Conservation (phyloP, 495 filamentous ascomycete species). For the Umbilicaria muhlenbergii region DNA sequence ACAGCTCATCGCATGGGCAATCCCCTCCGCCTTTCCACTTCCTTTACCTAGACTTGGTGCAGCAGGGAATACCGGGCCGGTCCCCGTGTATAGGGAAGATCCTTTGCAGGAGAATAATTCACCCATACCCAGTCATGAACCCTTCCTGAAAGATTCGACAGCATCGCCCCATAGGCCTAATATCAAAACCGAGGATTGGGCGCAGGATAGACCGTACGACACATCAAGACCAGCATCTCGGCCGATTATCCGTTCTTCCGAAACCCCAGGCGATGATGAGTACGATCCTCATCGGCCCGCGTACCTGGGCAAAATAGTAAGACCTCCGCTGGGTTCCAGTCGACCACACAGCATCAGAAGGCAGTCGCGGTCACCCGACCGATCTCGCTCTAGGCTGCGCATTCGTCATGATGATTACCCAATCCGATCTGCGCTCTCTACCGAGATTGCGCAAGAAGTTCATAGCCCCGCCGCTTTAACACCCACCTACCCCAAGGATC, state of each 20-base stretch:
- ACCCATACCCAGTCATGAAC: neutral
- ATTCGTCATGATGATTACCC: neutral
- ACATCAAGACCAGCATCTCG: constrained; percentile 7
- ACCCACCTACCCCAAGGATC: neutral
- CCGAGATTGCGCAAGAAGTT: neutral
- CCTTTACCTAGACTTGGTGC: constrained; percentile 18
- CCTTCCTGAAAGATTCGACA: neutral
- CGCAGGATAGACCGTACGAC: constrained; percentile 10
- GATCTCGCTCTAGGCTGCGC: neutral
- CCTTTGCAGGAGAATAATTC: neutral
- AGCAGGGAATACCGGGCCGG: constrained; percentile 14
- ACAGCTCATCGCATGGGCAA: constrained; percentile 37
- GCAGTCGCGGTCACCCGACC: neutral
- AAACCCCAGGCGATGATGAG: constrained; percentile 21
- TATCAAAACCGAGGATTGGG: constrained; percentile 5
- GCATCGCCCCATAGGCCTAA: neutral
- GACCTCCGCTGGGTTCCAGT: neutral
- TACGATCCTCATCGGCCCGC: constrained; percentile 28
- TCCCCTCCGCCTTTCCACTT: constrained; percentile 27
- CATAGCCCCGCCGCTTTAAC: neutral
- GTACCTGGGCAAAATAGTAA: constrained; percentile 4
- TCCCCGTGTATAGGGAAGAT: constrained; percentile 14
- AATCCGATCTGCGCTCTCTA: neutral
- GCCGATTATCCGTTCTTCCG: constrained; percentile 1
- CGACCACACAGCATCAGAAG: neutral